Evolutionary conservation across 1,284 basidiomycete species (phyloP), one percentile per base, ranked within the genome.

Genomic region (Bjerkandera adusta): DNA sequence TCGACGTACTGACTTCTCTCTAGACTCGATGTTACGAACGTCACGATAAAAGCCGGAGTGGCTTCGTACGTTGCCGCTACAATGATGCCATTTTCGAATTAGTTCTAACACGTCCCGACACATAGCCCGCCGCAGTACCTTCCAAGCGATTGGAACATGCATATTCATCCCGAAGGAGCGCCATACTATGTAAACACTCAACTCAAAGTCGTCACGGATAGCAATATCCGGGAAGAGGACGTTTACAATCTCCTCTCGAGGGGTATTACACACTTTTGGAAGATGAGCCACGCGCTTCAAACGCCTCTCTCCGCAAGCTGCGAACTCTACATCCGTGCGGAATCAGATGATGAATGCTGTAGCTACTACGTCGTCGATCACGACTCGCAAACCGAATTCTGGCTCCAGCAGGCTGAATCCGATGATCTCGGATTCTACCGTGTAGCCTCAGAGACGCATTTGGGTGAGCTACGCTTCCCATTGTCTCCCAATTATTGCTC

Each of bases 331-430:
- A 36, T 64, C 21, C 53, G 54, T 13, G 36, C 44, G 3, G 51
- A 62, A 34, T 22, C 32, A 4, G 39, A 29, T 12, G 47, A 48
- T 5, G 46, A 52, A 8, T 39, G 32, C n/a, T 63, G 60, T 49
- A 50, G 43, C 20, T 65, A 64, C 40, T 65, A 65, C 43, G 37
- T 59, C 29, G 49, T 63, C 29, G 58, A 65, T 32, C 60, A 65
- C 35, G 46, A 51, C 8, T 49, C 37, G 13, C 52, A 53, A 22
- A 53, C 50, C 6, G 50, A 59, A 7, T 65, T 60, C 36, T 65
- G 60, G 59, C 44, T 61, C 3, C 48, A 62, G 27, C 49, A 52
- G 13, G 35, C 57, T 12, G 41, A 58, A 22, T 51, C 56, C 8
- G 35, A 51, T 13, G 47, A 53, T 13, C 27, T 65, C 5, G 54